Evolutionary conservation across 441 rosid genomes (phyloP).

Genomic region (Populus hybrid): DNA sequence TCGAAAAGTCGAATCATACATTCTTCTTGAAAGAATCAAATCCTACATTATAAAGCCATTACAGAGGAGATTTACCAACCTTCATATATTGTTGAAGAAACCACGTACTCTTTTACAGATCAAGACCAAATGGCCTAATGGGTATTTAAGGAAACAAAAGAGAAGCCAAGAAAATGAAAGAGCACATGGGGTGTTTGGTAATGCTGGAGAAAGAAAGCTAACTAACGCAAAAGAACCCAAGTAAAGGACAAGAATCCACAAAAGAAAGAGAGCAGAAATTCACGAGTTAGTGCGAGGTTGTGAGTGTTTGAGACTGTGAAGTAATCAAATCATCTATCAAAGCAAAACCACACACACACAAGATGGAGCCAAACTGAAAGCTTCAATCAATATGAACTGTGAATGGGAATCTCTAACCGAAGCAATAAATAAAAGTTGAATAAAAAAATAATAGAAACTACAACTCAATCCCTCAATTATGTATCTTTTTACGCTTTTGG

Average conservation of each 20-base stretch:
- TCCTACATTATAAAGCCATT: not conserved
- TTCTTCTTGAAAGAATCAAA: not conserved
- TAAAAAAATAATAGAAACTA: not conserved
- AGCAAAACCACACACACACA: not conserved
- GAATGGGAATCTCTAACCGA: slow-evolving; percentile 7
- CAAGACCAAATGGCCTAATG: not conserved
- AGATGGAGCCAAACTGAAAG: slow-evolving; percentile 14
- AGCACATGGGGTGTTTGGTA: not conserved
- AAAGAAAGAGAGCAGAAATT: not conserved
- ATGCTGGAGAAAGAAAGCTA: not conserved
- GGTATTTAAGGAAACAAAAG: not conserved
- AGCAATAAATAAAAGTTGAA: not conserved
- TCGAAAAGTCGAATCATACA: not conserved
- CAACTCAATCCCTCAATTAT: not conserved
- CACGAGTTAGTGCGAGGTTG: not conserved
- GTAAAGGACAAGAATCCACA: not conserved
- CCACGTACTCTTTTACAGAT: not conserved
- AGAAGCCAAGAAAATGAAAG: not conserved
- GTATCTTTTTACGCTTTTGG: not conserved
- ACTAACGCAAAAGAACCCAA: not conserved
- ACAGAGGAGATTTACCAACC: not conserved
- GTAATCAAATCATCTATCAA: not conserved
- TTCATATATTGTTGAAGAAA: not conserved
- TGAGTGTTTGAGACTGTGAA: not conserved
- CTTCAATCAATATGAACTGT: slow-evolving; percentile 9